Conservation (phyloP, 495 filamentous ascomycete genomes). For the Bathelium albidoporum region DNA sequence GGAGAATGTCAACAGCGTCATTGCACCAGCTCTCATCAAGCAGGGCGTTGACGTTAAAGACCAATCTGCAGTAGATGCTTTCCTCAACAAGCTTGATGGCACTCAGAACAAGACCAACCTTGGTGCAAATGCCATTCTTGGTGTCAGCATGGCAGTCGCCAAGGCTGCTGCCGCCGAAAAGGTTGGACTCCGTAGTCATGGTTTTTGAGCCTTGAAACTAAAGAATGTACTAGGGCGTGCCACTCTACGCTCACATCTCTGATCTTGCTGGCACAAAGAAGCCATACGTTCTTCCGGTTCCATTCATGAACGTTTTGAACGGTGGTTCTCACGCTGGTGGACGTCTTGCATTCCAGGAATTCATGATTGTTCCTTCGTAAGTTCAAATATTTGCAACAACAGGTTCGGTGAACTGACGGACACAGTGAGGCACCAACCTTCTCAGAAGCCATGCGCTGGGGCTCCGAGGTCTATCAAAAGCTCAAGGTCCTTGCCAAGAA, state of each 20-base stretch:
- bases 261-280: slow-evolving; percentile 99
- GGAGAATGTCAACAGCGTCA: slow-evolving; percentile 86
- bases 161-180: slow-evolving; percentile 99
- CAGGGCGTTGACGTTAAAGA: slow-evolving; percentile 93
- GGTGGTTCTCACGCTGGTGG: slow-evolving; percentile 98
- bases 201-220: slow-evolving; percentile 3
- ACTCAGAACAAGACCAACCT: slow-evolving; percentile 96
- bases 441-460: slow-evolving; percentile 90
- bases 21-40: slow-evolving; percentile 87
- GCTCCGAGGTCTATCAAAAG: slow-evolving; percentile 94
- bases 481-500: slow-evolving; percentile 97
- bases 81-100: slow-evolving; percentile 93
- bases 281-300: slow-evolving; percentile 97
- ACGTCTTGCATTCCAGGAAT: slow-evolving; percentile 98
- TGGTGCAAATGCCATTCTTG: slow-evolving; percentile 97
- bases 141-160: slow-evolving; percentile 88
- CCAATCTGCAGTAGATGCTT: slow-evolving; percentile 83
- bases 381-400: slow-evolving; percentile 21
- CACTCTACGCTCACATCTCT: slow-evolving; percentile 95
- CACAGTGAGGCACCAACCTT: slow-evolving; percentile 58
- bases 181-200: slow-evolving; percentile 26
- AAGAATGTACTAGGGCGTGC: slow-evolving; percentile 49
- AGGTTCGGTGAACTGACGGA: slow-evolving; percentile 18
- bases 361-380: slow-evolving; percentile 96
- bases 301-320: slow-evolving; percentile 99